Evolutionary conservation across 345 rosid species (phyloP), one percentile per base, ranked within the genome.

Genomic region (Lumnitzera racemosa): DNA sequence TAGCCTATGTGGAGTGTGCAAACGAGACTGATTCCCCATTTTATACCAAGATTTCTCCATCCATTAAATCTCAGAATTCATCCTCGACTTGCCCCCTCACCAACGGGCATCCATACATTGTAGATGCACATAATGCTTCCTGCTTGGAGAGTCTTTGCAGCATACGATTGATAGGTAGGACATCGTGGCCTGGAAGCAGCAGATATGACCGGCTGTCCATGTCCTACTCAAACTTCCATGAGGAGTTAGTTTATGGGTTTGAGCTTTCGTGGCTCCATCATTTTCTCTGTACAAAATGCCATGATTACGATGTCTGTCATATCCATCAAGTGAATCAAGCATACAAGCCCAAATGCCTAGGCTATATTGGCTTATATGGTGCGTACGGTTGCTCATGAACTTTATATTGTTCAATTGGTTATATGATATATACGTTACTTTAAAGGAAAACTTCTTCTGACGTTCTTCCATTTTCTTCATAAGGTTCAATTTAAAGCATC

Each of bases 101-200:
- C 23, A 11, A 23, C 0, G 51, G 12, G 23, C 43, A n/a, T 49
- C 57, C 57, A 57, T 56, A 51, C 15, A 51, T 51, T 12, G 46
- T 50, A 36, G 60, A 29, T 24, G 52, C 9, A 20, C 17, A 17
- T n/a, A 50, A 0, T 8, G 7, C 20, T 12, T 27, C 62, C 11
- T 61, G 55, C 24, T 24, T 65, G 16, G 62, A 50, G 69, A 20
- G 27, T 11, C 20, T 17, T 2, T 65, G 69, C 51, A 51, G 57
- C 9, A 20, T 65, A 4, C 57, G 52, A 25, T 23, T 15, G 16
- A 46, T 65, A 51, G 41, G 20, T 41, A 29, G 51, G 57, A 55
- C 41, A 2, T 23, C 41, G 14, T n/a, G 46, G 31, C 51, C 57
- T 11, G 20, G 50, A 5, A 57, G 56, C 20, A 24, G 11, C 15